Evolutionary conservation across 2,329 filamentous ascomycete species (phyloP).

Genomic region (Colletotrichum agaves): DNA sequence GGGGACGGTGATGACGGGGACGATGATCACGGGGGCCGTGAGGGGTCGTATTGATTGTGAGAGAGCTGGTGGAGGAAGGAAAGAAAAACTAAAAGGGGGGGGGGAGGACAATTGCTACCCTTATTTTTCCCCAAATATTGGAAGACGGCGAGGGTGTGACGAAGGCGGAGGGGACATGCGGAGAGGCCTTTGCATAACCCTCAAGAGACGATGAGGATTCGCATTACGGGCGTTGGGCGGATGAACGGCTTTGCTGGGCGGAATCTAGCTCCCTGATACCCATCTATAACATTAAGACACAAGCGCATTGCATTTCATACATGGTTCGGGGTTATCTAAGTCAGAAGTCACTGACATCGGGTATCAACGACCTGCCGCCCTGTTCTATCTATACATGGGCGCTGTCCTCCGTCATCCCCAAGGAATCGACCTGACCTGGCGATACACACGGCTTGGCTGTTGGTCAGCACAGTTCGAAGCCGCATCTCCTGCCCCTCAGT

Average conservation of each 20-base stretch:
- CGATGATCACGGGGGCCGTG: conserved; percentile 56
- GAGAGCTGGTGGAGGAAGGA: not conserved
- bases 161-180: conserved; percentile 28
- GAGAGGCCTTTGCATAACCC: not conserved
- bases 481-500: not conserved
- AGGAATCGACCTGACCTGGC: no score
- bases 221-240: conserved; percentile 34
- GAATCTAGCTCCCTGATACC: conserved; percentile 33
- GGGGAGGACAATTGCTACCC: no score
- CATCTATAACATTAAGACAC: conserved; percentile 13
- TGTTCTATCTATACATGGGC: not conserved
- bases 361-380: conserved; percentile 28
- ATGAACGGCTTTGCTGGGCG: conserved; percentile 35
- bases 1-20: conserved; percentile 63
- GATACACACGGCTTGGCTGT: no score
- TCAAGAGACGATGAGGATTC: conserved; percentile 14
- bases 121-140: not conserved
- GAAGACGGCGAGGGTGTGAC: not conserved
- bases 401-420: no score
- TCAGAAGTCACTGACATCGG: conserved; percentile 19
- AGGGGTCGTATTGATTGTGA: conserved; percentile 37
- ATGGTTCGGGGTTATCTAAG: not conserved
- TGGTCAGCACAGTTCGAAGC: no score
- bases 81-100: not conserved
- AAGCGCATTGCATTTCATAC: conserved; percentile 16